phyloP scores from a whole-genome alignment of 805 yeast genomes.

The Candida fluviatilis region DNA sequence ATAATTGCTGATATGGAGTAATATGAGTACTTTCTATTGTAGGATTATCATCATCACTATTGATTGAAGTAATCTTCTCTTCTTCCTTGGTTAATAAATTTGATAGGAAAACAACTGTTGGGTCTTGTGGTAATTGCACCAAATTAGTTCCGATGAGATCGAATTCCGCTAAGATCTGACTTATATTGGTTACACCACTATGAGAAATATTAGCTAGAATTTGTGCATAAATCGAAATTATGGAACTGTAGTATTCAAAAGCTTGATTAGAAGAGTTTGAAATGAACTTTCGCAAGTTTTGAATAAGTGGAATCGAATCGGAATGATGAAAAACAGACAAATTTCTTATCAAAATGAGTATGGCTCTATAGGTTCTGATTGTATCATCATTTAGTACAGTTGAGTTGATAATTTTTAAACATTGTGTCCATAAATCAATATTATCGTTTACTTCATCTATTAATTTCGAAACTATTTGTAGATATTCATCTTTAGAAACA shows the following conservation, averaged over 20 bases:
- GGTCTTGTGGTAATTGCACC: constrained; percentile 3
- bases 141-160: not conserved
- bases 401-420: not conserved
- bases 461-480: not conserved
- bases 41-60: constrained; percentile 6
- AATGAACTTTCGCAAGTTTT: constrained; percentile 3
- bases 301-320: not conserved
- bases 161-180: not conserved
- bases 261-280: not conserved
- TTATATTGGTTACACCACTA: not conserved
- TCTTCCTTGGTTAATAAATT: constrained; percentile 6
- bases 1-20: constrained; percentile 8
- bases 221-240: constrained; percentile 17
- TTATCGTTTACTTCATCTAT: not conserved
- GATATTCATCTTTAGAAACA: not conserved
- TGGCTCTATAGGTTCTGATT: constrained; percentile 1
- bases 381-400: not conserved
- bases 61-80: not conserved
- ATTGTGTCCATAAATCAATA: not conserved
- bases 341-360: not conserved
- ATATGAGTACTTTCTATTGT: constrained; percentile 1
- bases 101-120: constrained; percentile 10
- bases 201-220: constrained; percentile 20
- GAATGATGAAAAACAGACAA: not conserved
- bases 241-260: constrained; percentile 11